phyloP scores from a whole-genome alignment of 805 yeast species.

The Wickerhamiella azymoides region DNA sequence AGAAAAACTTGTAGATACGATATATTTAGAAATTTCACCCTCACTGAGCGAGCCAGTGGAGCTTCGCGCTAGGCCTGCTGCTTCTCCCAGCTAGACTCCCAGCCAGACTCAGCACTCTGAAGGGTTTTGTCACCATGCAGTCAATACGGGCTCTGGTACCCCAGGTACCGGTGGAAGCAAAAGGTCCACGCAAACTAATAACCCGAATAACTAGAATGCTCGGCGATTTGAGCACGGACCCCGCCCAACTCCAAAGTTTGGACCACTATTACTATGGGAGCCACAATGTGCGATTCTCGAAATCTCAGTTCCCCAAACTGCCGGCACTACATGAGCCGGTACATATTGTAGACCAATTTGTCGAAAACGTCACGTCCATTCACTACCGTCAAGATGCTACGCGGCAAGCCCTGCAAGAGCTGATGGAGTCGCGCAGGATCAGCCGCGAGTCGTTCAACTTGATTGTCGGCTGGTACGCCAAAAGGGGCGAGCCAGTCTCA shows the following conservation, averaged over 20 bases:
- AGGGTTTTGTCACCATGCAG: not conserved
- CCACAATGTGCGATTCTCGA: not conserved
- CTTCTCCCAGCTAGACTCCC: too few species aligned
- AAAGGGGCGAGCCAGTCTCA: not conserved
- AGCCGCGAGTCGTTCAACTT: not conserved
- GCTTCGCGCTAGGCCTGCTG: too few species aligned
- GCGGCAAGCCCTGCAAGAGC: not conserved
- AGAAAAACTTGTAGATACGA: too few species aligned
- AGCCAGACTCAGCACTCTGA: too few species aligned
- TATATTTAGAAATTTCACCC: too few species aligned
- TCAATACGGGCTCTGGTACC: not conserved
- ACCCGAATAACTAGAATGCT: not conserved
- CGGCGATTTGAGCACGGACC: not conserved
- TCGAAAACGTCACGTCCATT: not conserved
- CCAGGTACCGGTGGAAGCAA: not conserved
- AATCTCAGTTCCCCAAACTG: not conserved
- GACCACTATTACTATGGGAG: conserved; percentile 1
- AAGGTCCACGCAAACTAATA: not conserved
- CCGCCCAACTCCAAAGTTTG: not conserved
- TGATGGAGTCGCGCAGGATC: not conserved
- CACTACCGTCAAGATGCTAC: not conserved
- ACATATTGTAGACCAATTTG: conserved; percentile 1
- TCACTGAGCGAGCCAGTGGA: too few species aligned
- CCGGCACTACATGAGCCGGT: not conserved
- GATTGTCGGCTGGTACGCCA: not conserved